Evolutionary conservation across 176 grass and related monocot genomes (phyloP), one percentile per base, ranked within the genome.

Genomic region (Musa troglodytarum): DNA sequence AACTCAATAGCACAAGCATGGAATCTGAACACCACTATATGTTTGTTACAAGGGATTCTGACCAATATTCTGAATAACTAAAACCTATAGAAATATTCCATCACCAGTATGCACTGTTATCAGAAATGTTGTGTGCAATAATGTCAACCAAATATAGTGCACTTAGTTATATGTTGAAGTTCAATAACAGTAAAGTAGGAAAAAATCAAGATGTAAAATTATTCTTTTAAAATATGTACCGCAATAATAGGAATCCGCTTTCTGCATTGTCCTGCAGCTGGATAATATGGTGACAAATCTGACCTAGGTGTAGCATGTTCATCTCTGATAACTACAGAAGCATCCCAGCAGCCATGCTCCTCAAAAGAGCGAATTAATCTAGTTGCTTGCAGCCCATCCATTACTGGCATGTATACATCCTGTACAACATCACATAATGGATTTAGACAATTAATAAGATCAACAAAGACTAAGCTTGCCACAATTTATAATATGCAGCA

Each of bases 361-460:
- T 96, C 93, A 10, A 92, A 96, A 21, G 72, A 77, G 74, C 93
- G 93, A 71, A 96, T 92, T 72, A 87, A 86, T 80, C 65, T 92
- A 72, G 93, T 92, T 74, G 93, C 93, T 96, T 96, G 87, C 70
- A 96, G 72, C 20, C 93, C 93, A 82, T 96, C 90, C 93, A 96
- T 92, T 85, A 88, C 81, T 81, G 90, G 93, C 93, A 96, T 96
- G 79, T 86, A 85, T 75, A 96, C 87, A 90, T 96, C 93, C 93
- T 96, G 80, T 50, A 34, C 74, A 79, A 29, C 12, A 90, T 34
- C 68, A 8, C 70, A 1, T 11, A 74, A 64, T 24, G 21, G 62
- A 64, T 24, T 11, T 26, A 83, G 20, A 9, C n/a, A 9, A 65
- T 63, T 71, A 16, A 58, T 53, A 67, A 80, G 57, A 78, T 64